Conservation (phyloP, 2,329 filamentous ascomycete genomes). For the Parastagonospora nodorum region DNA sequence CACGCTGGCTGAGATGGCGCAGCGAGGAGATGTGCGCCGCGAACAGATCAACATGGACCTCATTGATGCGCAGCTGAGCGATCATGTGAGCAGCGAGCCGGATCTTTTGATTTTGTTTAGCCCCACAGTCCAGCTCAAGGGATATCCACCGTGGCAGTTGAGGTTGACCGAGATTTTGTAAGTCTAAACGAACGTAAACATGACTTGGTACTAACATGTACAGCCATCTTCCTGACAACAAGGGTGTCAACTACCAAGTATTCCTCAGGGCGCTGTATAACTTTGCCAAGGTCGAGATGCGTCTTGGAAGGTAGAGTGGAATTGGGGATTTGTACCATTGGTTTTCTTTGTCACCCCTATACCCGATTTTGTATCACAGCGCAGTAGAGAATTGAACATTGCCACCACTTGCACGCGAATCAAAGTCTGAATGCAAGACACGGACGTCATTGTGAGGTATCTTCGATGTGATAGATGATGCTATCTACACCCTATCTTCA, state of each 20-base stretch:
- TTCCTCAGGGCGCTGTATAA: slow-evolving; percentile 85
- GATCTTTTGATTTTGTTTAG: slow-evolving; percentile 88
- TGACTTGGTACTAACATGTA: slow-evolving; percentile 5
- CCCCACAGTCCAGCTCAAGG: slow-evolving; percentile 79
- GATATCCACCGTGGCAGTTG: slow-evolving; percentile 97
- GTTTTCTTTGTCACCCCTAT: slow-evolving; percentile 11
- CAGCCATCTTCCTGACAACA: slow-evolving; percentile 68
- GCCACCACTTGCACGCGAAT: not conserved
- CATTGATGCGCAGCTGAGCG: slow-evolving; percentile 83
- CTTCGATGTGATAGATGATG: slow-evolving; percentile 36
- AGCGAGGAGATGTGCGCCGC: slow-evolving; percentile 79
- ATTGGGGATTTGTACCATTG: slow-evolving; percentile 2
- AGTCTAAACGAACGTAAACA: slow-evolving; percentile 24
- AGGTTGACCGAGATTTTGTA: slow-evolving; percentile 91
- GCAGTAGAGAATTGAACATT: too few relatives aligned
- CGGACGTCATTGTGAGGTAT: slow-evolving; percentile 27
- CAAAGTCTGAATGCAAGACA: not conserved
- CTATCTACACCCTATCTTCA: slow-evolving; percentile 40
- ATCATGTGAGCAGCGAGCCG: slow-evolving; percentile 82
- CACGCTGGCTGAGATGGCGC: slow-evolving; percentile 93
- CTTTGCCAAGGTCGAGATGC: slow-evolving; percentile 86
- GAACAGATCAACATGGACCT: slow-evolving; percentile 84
- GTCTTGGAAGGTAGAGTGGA: slow-evolving; percentile 66
- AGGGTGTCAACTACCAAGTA: slow-evolving; percentile 89
- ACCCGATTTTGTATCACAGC: slow-evolving; percentile 12